A percentile compares a stretch with the other conserved stretches of the same genome.
These are phyloP conservation scores for Hortaea werneckii DNA, from an alignment of 2,329 filamentous ascomycete genomes.

Conservation along the genomic window DNA sequence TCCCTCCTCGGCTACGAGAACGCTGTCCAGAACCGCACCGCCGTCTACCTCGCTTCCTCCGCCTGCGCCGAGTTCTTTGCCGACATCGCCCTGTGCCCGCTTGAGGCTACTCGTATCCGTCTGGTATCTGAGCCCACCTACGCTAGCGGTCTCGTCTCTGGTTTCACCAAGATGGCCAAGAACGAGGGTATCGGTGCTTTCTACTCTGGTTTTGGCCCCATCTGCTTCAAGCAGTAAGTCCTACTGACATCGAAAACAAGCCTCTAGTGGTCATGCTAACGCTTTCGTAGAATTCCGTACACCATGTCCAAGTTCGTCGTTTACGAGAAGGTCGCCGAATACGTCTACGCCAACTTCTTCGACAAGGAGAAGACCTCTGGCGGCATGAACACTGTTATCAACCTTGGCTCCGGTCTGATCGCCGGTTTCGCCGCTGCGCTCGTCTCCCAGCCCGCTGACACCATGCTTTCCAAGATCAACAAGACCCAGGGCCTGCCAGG, in stretches of 20 bases:
- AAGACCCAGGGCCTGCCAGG: slow-evolving; percentile 81
- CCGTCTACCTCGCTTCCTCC: slow-evolving; percentile 63
- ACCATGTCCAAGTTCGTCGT: slow-evolving; percentile 95
- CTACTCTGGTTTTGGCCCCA: slow-evolving; percentile 85
- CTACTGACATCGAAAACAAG: background rate
- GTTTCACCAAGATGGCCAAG: slow-evolving; percentile 74
- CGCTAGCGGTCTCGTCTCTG: slow-evolving; percentile 66
- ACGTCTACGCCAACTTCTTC: slow-evolving; percentile 50
- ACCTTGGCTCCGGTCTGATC: slow-evolving; percentile 75
- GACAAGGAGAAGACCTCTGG: slow-evolving; percentile 63
- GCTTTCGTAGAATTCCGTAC: slow-evolving; percentile 61
- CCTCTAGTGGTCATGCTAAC: background rate
- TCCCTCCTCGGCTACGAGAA: slow-evolving; percentile 67
- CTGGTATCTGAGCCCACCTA: slow-evolving; percentile 82
- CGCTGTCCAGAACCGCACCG: slow-evolving; percentile 66
- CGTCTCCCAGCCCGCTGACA: slow-evolving; percentile 83
- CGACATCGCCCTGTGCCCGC: slow-evolving; percentile 77
- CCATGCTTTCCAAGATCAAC: slow-evolving; percentile 94
- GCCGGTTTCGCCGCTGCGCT: slow-evolving; percentile 80
- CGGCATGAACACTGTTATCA: slow-evolving; percentile 65
- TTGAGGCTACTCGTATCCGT: slow-evolving; percentile 88
- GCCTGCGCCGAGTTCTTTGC: slow-evolving; percentile 55
- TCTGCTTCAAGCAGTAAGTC: slow-evolving; percentile 65
- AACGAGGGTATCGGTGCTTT: slow-evolving; percentile 76
- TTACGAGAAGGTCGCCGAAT: slow-evolving; percentile 77